Base-by-base conservation (phyloP, 768 basidiomycete genomes). In the Plicaturopsis crispa region DNA sequence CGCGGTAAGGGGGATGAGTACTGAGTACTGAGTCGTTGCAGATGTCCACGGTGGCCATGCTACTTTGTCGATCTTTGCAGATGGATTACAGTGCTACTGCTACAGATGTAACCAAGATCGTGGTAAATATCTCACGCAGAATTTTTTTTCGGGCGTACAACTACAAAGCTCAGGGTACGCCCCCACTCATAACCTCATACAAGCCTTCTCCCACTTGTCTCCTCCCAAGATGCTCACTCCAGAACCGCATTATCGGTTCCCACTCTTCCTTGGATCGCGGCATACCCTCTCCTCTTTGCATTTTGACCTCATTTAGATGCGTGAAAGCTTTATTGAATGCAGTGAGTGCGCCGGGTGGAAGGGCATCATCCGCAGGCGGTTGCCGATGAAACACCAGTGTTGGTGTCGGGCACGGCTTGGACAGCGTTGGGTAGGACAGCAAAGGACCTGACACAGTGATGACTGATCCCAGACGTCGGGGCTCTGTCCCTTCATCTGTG, bases 241-340 rank as follows among this genome's bases (percentile, higher is more conserved):
- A 93, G 57, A 91, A 90, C 41, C 69, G 63, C 85, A 94, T 91
- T 33, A 92, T 72, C 1, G 79, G 78, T 50, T 77, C 72, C 88
- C 87, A 92, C 49, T 91, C 87, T 8, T 77, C 75, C 48, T 63
- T 73, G 20, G 78, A 80, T 3, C 70, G 61, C 6, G 84, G 87
- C 89, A 94, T 94, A 1, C 62, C 65, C 4, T 41, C 50, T 8
- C 43, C 44, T 12, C 37, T 47, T 28, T 14, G 10, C 39, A 73
- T 63, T 40, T 64, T 66, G 6, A 73, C 66, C 45, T 85, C 80
- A 23, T 50, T 55, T 2, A 78, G 62, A 17, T 41, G 47, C 19
- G 45, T 47, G 47, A 74, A 92, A 0, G 73, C 87, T 47, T 79
- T 85, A 43, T 63, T 72, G 47, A 83, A 72, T 3, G 73, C 68